Evolutionary conservation across 345 rosid genomes (phyloP).

Genomic region (Sisymbrium irio): DNA sequence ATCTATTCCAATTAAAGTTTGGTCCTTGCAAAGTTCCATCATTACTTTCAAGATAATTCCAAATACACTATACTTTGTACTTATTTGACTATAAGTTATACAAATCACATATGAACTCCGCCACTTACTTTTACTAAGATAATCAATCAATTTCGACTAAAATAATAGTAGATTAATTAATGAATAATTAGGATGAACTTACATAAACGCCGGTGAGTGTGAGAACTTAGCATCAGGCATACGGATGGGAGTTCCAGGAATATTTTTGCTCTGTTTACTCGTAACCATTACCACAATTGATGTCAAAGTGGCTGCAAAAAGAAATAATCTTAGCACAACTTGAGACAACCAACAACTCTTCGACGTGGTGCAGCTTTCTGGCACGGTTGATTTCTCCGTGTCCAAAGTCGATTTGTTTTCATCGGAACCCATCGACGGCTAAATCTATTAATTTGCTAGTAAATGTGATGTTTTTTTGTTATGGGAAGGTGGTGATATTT

Average conservation of each 20-base stretch:
- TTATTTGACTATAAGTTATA: slow-evolving; percentile 8
- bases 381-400: slow-evolving; percentile 14
- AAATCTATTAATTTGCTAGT: not conserved
- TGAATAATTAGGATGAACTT: slow-evolving; percentile 28
- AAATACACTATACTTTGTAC: not conserved
- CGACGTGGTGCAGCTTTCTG: slow-evolving; percentile 3
- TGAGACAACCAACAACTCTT: slow-evolving; percentile 32
- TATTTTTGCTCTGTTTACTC: slow-evolving; percentile 46
- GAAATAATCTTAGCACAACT: slow-evolving; percentile 48
- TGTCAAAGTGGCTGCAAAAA: slow-evolving; percentile 54
- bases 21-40: not conserved
- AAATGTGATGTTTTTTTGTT: slow-evolving; percentile 3
- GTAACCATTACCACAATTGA: slow-evolving; percentile 59
- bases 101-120: not conserved
- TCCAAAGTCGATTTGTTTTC: slow-evolving; percentile 22
- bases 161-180: not conserved
- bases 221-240: slow-evolving; percentile 51
- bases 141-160: not conserved
- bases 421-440: slow-evolving; percentile 28
- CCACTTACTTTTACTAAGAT: not conserved
- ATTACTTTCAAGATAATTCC: not conserved
- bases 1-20: not conserved
- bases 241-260: slow-evolving; percentile 9
- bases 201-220: slow-evolving; percentile 77
- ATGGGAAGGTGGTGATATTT: slow-evolving; percentile 7